phyloP scores from a whole-genome alignment of 2,329 filamentous ascomycete species.

The Ceratocystis smalleyi region DNA sequence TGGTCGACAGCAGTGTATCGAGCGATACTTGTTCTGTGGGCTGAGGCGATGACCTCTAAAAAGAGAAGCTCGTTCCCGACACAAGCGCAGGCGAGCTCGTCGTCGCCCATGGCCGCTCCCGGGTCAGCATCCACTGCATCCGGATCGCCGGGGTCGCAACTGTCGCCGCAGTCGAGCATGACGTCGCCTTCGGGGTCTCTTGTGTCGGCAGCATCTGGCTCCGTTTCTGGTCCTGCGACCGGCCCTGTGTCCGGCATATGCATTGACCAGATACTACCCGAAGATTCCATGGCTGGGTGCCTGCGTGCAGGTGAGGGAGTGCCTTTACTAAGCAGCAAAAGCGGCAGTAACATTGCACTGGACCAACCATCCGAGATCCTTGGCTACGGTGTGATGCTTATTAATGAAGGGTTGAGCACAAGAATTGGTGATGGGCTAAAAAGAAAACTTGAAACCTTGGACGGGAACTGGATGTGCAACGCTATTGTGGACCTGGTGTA shows the following conservation, averaged over 20 bases:
- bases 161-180: constrained; percentile 3
- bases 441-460: constrained; percentile 29
- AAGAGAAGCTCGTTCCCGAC: neutral
- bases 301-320: constrained; percentile 29
- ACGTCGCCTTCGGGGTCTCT: neutral
- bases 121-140: neutral
- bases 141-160: constrained; percentile 9
- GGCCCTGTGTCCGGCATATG: constrained; percentile 19
- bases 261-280: constrained; percentile 29
- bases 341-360: constrained; percentile 24
- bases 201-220: neutral
- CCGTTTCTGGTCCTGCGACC: constrained; percentile 1
- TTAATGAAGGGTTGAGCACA: constrained; percentile 29
- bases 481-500: neutral
- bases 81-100: neutral
- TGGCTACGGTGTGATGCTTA: constrained; percentile 27
- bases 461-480: constrained; percentile 27
- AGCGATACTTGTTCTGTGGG: constrained; percentile 47
- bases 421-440: constrained; percentile 32
- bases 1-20: constrained; percentile 57
- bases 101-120: neutral
- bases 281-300: constrained; percentile 25
- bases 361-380: constrained; percentile 28
- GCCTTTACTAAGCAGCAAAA: constrained; percentile 25
- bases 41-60: constrained; percentile 33